These are phyloP conservation scores for Avena sativa DNA, from an alignment of 176 grass and related monocot genomes.

Conservation along the genomic window DNA sequence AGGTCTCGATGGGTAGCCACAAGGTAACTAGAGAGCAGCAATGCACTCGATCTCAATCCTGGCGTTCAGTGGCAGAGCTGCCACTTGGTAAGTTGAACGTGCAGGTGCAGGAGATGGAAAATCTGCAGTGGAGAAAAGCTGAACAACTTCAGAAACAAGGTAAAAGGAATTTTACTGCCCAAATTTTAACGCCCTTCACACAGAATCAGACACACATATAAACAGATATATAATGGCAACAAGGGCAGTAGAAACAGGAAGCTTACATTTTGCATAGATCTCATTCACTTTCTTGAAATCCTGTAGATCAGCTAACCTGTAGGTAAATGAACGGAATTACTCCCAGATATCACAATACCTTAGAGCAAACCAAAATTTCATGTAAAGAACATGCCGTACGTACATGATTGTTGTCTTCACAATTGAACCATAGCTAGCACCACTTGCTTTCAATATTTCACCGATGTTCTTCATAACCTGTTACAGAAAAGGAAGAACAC, in stretches of 20 bases:
- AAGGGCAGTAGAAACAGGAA: not conserved
- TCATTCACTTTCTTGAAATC: slow-evolving; percentile 99
- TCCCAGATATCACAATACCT: not conserved
- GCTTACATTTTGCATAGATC: slow-evolving; percentile 92
- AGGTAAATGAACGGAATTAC: slow-evolving; percentile 29
- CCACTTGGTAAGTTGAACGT: slow-evolving; percentile 92
- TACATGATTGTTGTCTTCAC: slow-evolving; percentile 99
- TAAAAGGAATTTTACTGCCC: not conserved
- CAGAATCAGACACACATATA: not conserved
- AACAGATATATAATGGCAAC: not conserved
- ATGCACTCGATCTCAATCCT: slow-evolving; percentile 96
- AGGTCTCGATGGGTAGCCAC: not conserved
- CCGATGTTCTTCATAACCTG: slow-evolving; percentile 98
- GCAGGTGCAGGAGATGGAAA: slow-evolving; percentile 78
- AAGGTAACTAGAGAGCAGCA: slow-evolving; percentile 61
- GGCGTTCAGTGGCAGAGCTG: slow-evolving; percentile 87
- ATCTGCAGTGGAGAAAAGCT: slow-evolving; percentile 53
- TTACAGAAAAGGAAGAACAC: not conserved
- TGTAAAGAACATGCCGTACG: not conserved
- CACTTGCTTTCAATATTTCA: slow-evolving; percentile 89
- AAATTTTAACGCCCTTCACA: not conserved
- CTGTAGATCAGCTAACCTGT: slow-evolving; percentile 87
- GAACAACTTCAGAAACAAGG: slow-evolving; percentile 11
- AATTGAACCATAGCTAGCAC: slow-evolving; percentile 88
- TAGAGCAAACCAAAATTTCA: not conserved